Percentiles rank a stretch among this genome's conserved stretches.
Conservation (phyloP, 2,329 filamentous ascomycete genomes). For the Karstenula rhodostoma region DNA sequence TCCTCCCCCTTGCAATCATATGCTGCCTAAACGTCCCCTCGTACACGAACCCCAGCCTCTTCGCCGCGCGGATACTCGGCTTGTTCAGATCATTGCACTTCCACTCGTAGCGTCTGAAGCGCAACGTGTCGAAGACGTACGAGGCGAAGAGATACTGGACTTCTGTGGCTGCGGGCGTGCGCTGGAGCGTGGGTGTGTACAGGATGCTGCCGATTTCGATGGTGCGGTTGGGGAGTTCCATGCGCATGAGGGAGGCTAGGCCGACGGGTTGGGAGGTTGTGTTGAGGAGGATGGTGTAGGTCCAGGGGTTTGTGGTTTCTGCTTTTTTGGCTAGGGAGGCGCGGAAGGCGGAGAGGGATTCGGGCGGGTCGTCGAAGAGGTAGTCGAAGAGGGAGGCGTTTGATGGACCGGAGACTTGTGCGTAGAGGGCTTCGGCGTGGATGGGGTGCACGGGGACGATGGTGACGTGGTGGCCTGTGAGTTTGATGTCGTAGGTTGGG, state of each 20-base stretch:
- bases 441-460: conserved; percentile 11
- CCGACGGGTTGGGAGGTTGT: conserved; percentile 16
- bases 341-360: conserved; percentile 11
- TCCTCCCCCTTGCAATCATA: conserved; percentile 65
- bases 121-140: conserved; percentile 61
- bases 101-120: conserved; percentile 69
- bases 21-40: conserved; percentile 71
- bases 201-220: conserved; percentile 68
- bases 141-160: conserved; percentile 64
- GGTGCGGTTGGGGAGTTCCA: conserved; percentile 50
- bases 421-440: conserved; percentile 17
- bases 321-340: conserved; percentile 16
- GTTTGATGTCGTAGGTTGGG: conserved; percentile 18
- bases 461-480: conserved; percentile 17
- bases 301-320: conserved; percentile 23
- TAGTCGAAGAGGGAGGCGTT: conserved; percentile 22
- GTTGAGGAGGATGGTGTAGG: conserved; percentile 19
- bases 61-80: conserved; percentile 63
- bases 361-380: conserved; percentile 23
- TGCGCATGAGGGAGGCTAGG: conserved; percentile 50
- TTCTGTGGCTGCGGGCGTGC: conserved; percentile 66
- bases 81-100: conserved; percentile 68
- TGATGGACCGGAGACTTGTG: conserved; percentile 9
- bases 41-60: conserved; percentile 64
- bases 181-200: conserved; percentile 60